Percentiles rank a stretch among this genome's conserved stretches.
phyloP scores from a whole-genome alignment of 2,329 filamentous ascomycete species.

The Lasiodiplodia sp. region DNA sequence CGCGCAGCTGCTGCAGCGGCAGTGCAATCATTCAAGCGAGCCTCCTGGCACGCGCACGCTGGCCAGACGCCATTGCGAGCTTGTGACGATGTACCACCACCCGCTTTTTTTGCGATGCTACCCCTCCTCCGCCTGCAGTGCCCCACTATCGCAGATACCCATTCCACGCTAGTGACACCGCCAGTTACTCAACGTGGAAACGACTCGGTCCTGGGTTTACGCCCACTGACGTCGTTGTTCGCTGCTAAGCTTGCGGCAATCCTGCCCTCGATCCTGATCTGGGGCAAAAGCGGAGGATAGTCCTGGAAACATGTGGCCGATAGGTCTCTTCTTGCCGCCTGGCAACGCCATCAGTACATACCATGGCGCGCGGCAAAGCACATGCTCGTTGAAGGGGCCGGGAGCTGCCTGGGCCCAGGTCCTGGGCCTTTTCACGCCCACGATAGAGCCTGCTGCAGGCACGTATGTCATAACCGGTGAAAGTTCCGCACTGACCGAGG shows the following conservation, averaged over 20 bases:
- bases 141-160: conserved; percentile 22
- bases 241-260: background rate
- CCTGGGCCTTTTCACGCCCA: background rate
- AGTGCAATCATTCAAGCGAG: conserved; percentile 18
- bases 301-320: background rate
- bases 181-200: background rate
- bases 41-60: conserved; percentile 14
- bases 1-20: conserved; percentile 5
- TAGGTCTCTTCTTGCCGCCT: background rate
- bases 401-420: background rate
- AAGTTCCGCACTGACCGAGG: background rate
- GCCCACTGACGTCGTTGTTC: conserved; percentile 11
- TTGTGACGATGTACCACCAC: conserved; percentile 23
- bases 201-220: background rate
- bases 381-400: background rate
- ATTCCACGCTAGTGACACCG: conserved; percentile 2
- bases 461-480: conserved; percentile 11
- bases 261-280: background rate
- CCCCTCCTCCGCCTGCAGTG: conserved; percentile 25
- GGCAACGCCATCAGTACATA: background rate
- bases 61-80: conserved; percentile 13
- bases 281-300: background rate
- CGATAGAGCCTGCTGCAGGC: background rate
- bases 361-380: background rate
- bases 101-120: conserved; percentile 13